Evolutionary conservation across 441 rosid genomes (phyloP), one percentile per base, ranked within the genome.

Genomic region (Oxalis stricta): DNA sequence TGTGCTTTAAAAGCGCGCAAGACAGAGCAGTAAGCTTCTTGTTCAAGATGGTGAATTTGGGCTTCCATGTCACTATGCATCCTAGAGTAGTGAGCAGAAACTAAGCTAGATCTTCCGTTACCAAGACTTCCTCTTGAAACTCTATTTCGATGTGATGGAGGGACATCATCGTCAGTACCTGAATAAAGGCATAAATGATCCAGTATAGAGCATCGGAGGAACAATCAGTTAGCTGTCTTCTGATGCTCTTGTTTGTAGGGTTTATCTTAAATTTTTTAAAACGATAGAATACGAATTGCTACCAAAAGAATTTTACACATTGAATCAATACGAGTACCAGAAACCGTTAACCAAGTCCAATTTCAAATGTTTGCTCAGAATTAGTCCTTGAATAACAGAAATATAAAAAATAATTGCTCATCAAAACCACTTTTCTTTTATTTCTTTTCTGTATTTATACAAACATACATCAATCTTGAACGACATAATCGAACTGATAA

Each of bases 1-100:
- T 91, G 99, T 49, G 98, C 98, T 73, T 85, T 85, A 57, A 91
- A 86, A 45, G 99, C 96, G 55, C 95, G 85, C 54, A 91, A 64
- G 19, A 83, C 93, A 45, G 95, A 74, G 41, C 81, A 66, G 56
- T 91, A 86, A 23, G 96, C 99, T 63, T 91, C 99, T 72, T 86
- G 93, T 59, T 91, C 99, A 41, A 91, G 87, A 58, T 46, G 68
- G 71, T 73, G 95, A 67, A 91, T 83, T 65, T 86, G 95, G 52
- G 69, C 61, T 52, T 91, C 95, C 96, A 86, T 86, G 50, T 66
- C 70, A 48, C 39, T 58, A 28, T 65, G 58, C 59, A 60, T 55
- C 57, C 66, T 65, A 52, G 64, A 48, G 51, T 38, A 64, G 29
- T 53, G 42, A 7, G 58, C 52, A 63, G 64, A 73, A 61, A 64